Base-by-base conservation (phyloP, 1,139 yeast species). In the Scheffersomyces quercinus region DNA sequence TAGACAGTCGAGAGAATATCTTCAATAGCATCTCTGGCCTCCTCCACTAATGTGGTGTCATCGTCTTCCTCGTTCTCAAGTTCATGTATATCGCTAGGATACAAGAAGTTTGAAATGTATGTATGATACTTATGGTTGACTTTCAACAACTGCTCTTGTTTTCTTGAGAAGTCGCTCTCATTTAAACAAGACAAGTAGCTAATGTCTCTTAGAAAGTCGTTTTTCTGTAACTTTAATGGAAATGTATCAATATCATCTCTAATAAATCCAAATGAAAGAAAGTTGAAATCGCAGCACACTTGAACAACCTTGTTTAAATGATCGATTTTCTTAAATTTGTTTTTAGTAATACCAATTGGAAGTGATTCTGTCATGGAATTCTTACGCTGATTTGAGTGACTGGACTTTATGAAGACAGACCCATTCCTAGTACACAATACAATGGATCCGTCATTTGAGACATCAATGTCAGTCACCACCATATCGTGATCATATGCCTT, bases 401-500 rank as follows among this genome's bases (percentile, higher is more conserved):
- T 52, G 1, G 65, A 52, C 38, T 65, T 68, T 24, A 67, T 47
- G 48, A 73, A 88, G 0, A 81, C 87, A 9, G 83, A 74, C 0
- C 96, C 96, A 43, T 81, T 80, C 31, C 73, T 64, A 0, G 95
- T 85, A 49, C 88, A 79, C 1, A 89, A 60, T 1, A 88, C 68
- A 1, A 88, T 62, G 0, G 88, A 81, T 0, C 95, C 96, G 55
- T 85, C 88, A 26, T 66, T 70, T 1, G 87, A 79, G 36, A 85
- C 75, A 58, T 83, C 93, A 34, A 86, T 77, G 62, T 88, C 95
- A 2, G 73, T 64, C 1, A 69, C 72, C 47, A 70, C 64, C 70
- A 81, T 65, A 46, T 77, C 82, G 12, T 62, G 61, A 41, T 77
- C 78, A 44, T 77, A 74, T 1, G 85, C 82, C 39, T 66, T 72